Percentiles rank a stretch among this genome's conserved stretches.
phyloP scores from a whole-genome alignment of 257 asterid genomes.

The Forsythia viridissima region DNA sequence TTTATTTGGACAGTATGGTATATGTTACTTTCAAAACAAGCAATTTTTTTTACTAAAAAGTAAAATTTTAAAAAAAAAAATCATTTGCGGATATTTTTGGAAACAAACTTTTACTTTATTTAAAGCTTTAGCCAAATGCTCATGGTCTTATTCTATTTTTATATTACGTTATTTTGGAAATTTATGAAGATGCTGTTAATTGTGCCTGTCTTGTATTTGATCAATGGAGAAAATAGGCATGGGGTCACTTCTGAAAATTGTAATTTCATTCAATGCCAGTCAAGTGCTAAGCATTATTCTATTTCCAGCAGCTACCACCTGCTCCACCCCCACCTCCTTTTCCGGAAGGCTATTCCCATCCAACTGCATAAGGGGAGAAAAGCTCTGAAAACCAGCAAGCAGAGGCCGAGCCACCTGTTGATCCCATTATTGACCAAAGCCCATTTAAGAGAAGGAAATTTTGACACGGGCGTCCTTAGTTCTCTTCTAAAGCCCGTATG shows the following conservation, averaged over 20 bases:
- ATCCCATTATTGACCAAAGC: slow-evolving; percentile 93
- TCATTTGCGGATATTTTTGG: neutral
- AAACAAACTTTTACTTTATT: no score
- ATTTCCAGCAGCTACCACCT: slow-evolving; percentile 67
- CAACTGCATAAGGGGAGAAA: slow-evolving; percentile 61
- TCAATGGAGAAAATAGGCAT: no score
- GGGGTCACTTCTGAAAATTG: no score
- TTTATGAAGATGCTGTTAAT: neutral
- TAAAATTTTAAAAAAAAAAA: no score
- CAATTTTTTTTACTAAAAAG: no score
- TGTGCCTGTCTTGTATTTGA: no score
- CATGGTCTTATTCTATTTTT: slow-evolving; percentile 1
- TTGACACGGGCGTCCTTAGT: slow-evolving; percentile 10
- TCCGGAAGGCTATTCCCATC: slow-evolving; percentile 73
- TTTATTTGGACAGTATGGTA: no score
- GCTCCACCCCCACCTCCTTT: slow-evolving; percentile 47
- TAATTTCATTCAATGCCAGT: neutral
- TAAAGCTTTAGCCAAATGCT: no score
- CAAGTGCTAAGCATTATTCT: slow-evolving; percentile 3
- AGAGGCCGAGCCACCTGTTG: slow-evolving; percentile 54
- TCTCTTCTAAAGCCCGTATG: neutral
- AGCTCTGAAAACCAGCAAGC: slow-evolving; percentile 56
- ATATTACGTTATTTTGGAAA: neutral
- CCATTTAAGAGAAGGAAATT: slow-evolving; percentile 81
- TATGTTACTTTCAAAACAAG: no score